These are phyloP conservation scores for Mycena olivaceomarginata DNA, from an alignment of 768 basidiomycete species.

Conservation along the genomic window DNA sequence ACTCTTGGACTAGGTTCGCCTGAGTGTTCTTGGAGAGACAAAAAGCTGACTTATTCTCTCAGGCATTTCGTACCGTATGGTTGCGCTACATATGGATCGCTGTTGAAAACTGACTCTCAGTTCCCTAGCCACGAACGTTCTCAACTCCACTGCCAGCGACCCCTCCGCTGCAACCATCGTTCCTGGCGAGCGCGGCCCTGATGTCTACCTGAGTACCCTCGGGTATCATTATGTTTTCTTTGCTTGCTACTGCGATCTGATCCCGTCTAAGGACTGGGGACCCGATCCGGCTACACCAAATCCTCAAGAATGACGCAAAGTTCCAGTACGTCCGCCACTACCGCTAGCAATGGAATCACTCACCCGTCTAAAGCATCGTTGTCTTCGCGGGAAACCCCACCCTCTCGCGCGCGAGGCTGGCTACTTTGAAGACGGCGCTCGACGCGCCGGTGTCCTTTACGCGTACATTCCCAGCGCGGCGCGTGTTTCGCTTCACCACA, in stretches of 20 bases:
- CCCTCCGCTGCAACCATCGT: slow-evolving; percentile 32
- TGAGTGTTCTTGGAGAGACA: too few species aligned
- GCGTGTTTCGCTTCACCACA: slow-evolving; percentile 42
- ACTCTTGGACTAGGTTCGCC: slow-evolving; percentile 43
- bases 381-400: slow-evolving; percentile 44
- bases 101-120: too few species aligned
- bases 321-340: slow-evolving; percentile 37
- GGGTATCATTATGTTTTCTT: slow-evolving; percentile 23
- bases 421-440: slow-evolving; percentile 22
- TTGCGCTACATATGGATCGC: too few species aligned
- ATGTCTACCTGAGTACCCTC: slow-evolving; percentile 42
- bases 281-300: slow-evolving; percentile 42
- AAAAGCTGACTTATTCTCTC: neutral
- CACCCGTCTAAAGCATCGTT: slow-evolving; percentile 35
- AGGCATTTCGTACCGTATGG: slow-evolving; percentile 46
- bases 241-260: neutral
- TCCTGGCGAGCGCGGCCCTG: slow-evolving; percentile 45
- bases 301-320: slow-evolving; percentile 47
- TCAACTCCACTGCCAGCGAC: slow-evolving; percentile 34
- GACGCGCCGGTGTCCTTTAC: slow-evolving; percentile 27
- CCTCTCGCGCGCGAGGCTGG: slow-evolving; percentile 27
- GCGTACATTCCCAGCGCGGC: slow-evolving; percentile 27
- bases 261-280: slow-evolving; percentile 38
- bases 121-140: slow-evolving; percentile 29
- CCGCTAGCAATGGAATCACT: neutral